Evolutionary conservation across 192 early-diverging fungal species (phyloP), one percentile per base, ranked within the genome.

Genomic region (Backusella luteola): DNA sequence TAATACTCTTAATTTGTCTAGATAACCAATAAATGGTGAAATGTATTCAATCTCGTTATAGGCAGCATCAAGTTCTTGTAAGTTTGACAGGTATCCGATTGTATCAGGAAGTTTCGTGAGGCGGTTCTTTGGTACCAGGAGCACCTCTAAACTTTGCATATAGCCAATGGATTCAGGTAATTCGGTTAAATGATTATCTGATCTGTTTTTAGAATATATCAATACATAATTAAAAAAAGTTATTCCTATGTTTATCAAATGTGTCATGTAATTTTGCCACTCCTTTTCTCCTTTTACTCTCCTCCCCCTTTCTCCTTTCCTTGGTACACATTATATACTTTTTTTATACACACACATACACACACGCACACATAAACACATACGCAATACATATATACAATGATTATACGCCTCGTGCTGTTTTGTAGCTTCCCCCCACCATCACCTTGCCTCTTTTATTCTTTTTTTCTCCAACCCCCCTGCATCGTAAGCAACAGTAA

Each of bases 141-240:
- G 85, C 6, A 80, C 76, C 34, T 83, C 85, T n/a, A 96, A 79
- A 77, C 89, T 88, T 44, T 86, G 83, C 73, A 96, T 80, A 66
- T 91, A 89, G 7, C 93, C 93, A 71, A 96, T 91, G 67, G 93
- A 90, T 2, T 87, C 78, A 23, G 95, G 95, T 71, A 96, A 85
- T 38, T 80, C 75, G 21, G 80, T 81, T 21, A 96, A 78, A 46
- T 86, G 81, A 77, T 96, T 96, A 83, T 89, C 89, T 80, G 92
- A 94, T 76, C 93, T 94, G 56, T 49, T 63, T 63, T 63, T 29
- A 63, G 56, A 67, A 32, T 11, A 12, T 39, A 77, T 26, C 63
- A 59, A 67, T 29, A 74, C 19, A 69, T 46, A 71, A 73, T 15
- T 4, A 59, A 63, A 77, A 77, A 44, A 19, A 68, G 34, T 59